Conservation (phyloP, 1,284 basidiomycete genomes). For the Sporisorium sorghi region DNA sequence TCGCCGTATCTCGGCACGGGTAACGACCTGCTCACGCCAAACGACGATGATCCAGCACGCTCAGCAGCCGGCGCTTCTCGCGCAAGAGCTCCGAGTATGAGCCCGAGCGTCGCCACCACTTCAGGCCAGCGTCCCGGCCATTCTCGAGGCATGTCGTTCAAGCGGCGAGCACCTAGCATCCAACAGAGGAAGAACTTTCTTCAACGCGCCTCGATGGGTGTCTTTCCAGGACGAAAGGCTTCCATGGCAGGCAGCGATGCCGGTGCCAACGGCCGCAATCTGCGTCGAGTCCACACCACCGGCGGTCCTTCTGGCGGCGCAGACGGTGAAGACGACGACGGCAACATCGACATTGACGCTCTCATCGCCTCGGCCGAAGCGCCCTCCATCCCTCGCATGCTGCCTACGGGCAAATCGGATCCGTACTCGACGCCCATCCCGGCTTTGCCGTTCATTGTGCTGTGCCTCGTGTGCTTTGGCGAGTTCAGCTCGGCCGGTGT, state of each 20-base stretch:
- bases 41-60: conserved; percentile 12
- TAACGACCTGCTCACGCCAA: conserved; percentile 22
- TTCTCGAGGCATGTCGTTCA: conserved; percentile 47
- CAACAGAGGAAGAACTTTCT: conserved; percentile 41
- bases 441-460: conserved; percentile 64
- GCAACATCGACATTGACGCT: conserved; percentile 37
- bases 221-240: conserved; percentile 36
- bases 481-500: conserved; percentile 80
- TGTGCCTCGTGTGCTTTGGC: conserved; percentile 67
- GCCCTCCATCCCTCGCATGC: conserved; percentile 44
- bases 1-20: conserved; percentile 24
- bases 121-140: conserved; percentile 11
- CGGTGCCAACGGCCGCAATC: conserved; percentile 14
- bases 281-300: conserved; percentile 40
- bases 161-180: conserved; percentile 35
- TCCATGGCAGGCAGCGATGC: conserved; percentile 38
- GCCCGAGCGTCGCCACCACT: conserved; percentile 32
- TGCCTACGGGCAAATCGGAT: conserved; percentile 34
- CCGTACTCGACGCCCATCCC: conserved; percentile 63
- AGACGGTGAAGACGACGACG: conserved; percentile 20
- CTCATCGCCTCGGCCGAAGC: conserved; percentile 37
- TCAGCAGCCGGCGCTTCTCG: conserved; percentile 1
- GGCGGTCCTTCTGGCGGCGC: conserved; percentile 13
- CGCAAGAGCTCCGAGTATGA: conserved; percentile 24
- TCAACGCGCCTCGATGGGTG: conserved; percentile 54